phyloP scores from a whole-genome alignment of 345 rosid genomes.

The Firmiana major region DNA sequence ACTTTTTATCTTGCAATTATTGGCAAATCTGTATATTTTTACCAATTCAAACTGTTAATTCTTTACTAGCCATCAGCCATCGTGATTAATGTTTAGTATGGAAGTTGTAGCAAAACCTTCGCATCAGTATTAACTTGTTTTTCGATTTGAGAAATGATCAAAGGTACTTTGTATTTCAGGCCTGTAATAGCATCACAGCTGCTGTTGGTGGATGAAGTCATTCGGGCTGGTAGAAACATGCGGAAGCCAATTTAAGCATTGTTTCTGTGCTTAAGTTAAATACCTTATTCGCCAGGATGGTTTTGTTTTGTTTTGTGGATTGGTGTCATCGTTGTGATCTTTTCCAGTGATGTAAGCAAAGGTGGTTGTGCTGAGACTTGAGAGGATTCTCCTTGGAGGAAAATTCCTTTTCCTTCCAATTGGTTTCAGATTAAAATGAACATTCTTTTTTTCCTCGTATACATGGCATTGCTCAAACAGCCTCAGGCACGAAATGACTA shows the following conservation, averaged over 20 bases:
- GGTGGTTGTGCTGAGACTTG: not conserved
- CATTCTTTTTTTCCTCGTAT: not conserved
- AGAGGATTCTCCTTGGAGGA: not conserved
- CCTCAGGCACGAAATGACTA: not conserved
- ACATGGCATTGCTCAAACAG: not conserved
- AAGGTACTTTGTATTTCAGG: slow-evolving; percentile 37
- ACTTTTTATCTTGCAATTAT: not conserved
- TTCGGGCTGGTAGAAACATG: slow-evolving; percentile 95
- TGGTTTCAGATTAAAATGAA: not conserved
- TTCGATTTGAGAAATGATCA: not conserved
- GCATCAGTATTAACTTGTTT: not conserved
- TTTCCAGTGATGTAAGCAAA: not conserved
- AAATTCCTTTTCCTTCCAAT: too few species aligned
- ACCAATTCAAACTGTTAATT: not conserved
- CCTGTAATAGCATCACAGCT: slow-evolving; percentile 90
- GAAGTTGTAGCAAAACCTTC: not conserved
- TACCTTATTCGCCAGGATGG: not conserved
- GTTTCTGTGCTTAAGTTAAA: not conserved
- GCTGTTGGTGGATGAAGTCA: slow-evolving; percentile 92
- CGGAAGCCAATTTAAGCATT: slow-evolving; percentile 72
- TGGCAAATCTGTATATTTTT: not conserved
- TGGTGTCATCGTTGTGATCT: not conserved
- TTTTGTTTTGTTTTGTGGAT: not conserved
- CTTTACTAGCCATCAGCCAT: not conserved
- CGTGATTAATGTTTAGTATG: not conserved